Evolutionary conservation across 2,329 filamentous ascomycete species (phyloP).

Genomic region (Pestalotiopsis sp.): DNA sequence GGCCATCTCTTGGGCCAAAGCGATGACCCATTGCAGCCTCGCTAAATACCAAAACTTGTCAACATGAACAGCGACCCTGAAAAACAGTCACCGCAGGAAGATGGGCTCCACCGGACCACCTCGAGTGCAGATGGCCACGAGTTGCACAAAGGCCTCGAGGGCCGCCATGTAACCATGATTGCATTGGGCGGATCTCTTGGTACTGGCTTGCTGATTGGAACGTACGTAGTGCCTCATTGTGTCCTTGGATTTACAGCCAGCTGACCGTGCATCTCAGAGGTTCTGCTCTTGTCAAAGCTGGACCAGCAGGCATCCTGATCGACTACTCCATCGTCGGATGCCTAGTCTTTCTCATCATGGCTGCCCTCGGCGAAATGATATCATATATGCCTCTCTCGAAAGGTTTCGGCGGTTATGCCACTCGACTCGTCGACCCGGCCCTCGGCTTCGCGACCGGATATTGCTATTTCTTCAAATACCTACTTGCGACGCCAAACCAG

Average conservation of each 20-base stretch:
- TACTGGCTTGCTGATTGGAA: conserved; percentile 73
- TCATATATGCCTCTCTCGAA: conserved; percentile 8
- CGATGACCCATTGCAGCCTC: not conserved
- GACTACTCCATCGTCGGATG: conserved; percentile 40
- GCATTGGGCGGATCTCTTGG: conserved; percentile 64
- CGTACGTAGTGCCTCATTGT: conserved; percentile 57
- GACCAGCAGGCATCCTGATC: conserved; percentile 45
- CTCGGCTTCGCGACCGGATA: conserved; percentile 13
- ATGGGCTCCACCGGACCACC: not conserved
- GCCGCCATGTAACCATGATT: conserved; percentile 38
- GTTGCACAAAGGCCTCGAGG: conserved; percentile 26
- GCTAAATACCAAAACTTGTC: not conserved
- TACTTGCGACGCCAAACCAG: not conserved
- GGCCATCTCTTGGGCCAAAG: not conserved
- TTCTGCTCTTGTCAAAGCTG: conserved; percentile 46
- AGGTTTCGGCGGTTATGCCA: conserved; percentile 6
- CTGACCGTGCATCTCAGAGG: not conserved
- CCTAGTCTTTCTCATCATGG: not conserved
- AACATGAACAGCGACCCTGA: not conserved
- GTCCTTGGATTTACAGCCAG: not conserved
- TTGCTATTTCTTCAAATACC: conserved; percentile 12
- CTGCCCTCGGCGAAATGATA: conserved; percentile 8
- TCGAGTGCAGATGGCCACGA: not conserved
- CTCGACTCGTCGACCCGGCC: conserved; percentile 13
- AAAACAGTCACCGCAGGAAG: not conserved